Evolutionary conservation across 805 yeast genomes (phyloP), one percentile per base, ranked within the genome.

Genomic region (Lachancea cidri): DNA sequence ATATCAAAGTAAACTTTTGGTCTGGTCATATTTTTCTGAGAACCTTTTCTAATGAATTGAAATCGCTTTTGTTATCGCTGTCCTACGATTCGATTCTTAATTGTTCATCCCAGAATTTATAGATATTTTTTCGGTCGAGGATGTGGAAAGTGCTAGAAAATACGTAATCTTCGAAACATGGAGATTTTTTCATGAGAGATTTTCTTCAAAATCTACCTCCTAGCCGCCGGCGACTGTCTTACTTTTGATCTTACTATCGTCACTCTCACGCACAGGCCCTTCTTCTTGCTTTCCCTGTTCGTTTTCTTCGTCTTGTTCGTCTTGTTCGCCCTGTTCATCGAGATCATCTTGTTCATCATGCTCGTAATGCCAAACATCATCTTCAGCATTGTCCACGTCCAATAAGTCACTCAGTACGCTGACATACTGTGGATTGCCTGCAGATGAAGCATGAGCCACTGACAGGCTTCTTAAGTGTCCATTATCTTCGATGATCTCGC

Each of bases 1-100:
- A 91, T 72, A 56, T 91, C 96, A 50, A 91, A 81, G 59, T 64
- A 88, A 13, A 83, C 84, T 62, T 76, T 82, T 40, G 82, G 64
- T 44, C 65, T 53, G 13, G 53, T 9, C 55, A 50, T 50, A 11
- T 11, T 22, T 22, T 22, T 11, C 11, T 7, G 7, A 7, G 9
- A 22, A 22, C 9, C 27, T 22, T 11, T 22, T 22, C 11, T 7
- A 22, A 7, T 22, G 7, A 22, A 11, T 11, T n/a, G n/a, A n/a
- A n/a, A n/a, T n/a, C n/a, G n/a, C n/a, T n/a, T n/a, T n/a, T n/a
- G n/a, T n/a, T n/a, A n/a, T n/a, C n/a, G n/a, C n/a, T n/a, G n/a
- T n/a, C n/a, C n/a, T n/a, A n/a, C n/a, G n/a, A n/a, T n/a, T n/a
- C n/a, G n/a, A n/a, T n/a, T n/a, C n/a, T n/a, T n/a, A n/a, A n/a